A percentile compares a stretch with the other conserved stretches of the same genome.
Conservation (phyloP, 116 monocot genomes). For the Zostera marina region DNA sequence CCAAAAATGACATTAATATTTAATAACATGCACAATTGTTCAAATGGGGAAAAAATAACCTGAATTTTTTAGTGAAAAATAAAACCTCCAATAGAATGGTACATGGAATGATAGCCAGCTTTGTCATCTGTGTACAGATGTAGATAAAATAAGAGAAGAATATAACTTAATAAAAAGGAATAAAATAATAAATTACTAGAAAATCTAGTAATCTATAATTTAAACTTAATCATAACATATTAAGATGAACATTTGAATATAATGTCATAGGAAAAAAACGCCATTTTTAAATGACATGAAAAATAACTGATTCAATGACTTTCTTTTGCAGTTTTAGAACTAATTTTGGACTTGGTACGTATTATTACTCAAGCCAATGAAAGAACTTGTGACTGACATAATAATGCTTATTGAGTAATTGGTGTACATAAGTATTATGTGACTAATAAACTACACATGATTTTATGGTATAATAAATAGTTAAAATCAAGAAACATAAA, state of each 20-base stretch:
- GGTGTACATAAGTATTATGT: no score
- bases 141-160: slow-evolving; percentile 3
- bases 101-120: slow-evolving; percentile 73
- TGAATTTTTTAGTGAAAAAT: slow-evolving; percentile 69
- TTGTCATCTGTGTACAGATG: slow-evolving; percentile 60
- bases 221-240: not conserved
- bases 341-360: no score
- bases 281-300: not conserved
- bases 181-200: not conserved
- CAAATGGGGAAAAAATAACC: slow-evolving; percentile 17
- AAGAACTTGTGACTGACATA: no score
- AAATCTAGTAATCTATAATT: not conserved
- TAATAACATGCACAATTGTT: not conserved
- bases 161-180: not conserved
- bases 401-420: no score
- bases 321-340: not conserved
- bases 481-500: no score
- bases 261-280: not conserved
- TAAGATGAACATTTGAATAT: not conserved
- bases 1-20: not conserved
- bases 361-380: no score
- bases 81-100: slow-evolving; percentile 61
- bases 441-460: no score
- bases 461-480: no score
- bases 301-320: not conserved